These are phyloP conservation scores for Phytophthora uliginosa DNA, from an alignment of 352 stramenopile species.

Conservation along the genomic window DNA sequence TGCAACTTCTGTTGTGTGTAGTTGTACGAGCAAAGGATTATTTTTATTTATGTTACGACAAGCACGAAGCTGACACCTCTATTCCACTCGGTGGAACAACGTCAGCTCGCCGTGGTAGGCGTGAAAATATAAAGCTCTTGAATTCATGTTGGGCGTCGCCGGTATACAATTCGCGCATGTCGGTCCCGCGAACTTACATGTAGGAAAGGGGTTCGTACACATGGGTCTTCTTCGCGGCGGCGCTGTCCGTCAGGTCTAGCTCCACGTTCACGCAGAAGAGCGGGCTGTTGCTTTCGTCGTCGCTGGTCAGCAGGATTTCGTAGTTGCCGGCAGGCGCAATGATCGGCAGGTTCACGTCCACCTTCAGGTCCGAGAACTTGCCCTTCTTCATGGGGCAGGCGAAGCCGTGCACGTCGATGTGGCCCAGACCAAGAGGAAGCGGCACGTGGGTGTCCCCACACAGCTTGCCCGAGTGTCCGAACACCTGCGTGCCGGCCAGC, in stretches of 20 bases:
- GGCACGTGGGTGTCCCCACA: constrained; percentile 86
- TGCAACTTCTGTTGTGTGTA: no score
- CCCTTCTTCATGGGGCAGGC: constrained; percentile 75
- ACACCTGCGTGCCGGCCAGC: constrained; percentile 77
- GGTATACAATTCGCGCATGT: constrained; percentile 28
- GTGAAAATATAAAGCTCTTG: constrained; percentile 33
- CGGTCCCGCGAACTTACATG: constrained; percentile 55
- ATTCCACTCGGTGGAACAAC: background rate
- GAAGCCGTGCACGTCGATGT: constrained; percentile 90
- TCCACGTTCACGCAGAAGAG: constrained; percentile 88
- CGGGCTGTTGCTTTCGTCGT: constrained; percentile 46
- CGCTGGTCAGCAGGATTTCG: constrained; percentile 79
- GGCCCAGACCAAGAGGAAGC: constrained; percentile 81
- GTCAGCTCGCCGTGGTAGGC: background rate
- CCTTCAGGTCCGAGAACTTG: constrained; percentile 73
- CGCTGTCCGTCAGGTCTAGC: constrained; percentile 58
- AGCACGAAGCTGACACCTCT: background rate
- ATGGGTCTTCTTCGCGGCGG: constrained; percentile 52
- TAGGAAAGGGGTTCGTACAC: constrained; percentile 79
- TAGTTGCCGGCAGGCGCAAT: constrained; percentile 88
- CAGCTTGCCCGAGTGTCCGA: constrained; percentile 74
- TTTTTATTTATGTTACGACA: constrained; percentile 14
- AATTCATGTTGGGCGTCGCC: constrained; percentile 13
- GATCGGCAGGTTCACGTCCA: constrained; percentile 85
- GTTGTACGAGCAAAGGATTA: no score